Evolutionary conservation across 305 asterid species (phyloP).

Genomic region (Fraxinus angustifolia): DNA sequence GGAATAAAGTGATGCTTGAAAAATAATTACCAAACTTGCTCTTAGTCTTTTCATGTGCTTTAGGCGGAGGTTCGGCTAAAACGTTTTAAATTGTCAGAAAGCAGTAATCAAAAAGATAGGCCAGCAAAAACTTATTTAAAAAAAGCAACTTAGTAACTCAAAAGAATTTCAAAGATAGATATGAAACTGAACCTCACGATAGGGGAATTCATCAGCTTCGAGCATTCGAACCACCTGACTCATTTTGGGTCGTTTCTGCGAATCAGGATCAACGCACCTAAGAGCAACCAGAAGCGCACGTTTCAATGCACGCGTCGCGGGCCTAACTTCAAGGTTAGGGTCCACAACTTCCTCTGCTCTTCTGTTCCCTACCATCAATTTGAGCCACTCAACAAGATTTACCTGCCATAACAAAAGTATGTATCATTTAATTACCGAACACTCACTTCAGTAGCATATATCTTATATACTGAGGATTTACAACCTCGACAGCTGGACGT

Average conservation of each 20-base stretch:
- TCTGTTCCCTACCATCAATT: conserved; percentile 86
- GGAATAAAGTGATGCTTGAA: background rate
- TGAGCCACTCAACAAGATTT: conserved; percentile 96
- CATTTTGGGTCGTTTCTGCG: conserved; percentile 93
- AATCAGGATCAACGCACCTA: conserved; percentile 92
- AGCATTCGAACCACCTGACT: conserved; percentile 90
- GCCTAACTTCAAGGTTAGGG: conserved; percentile 66
- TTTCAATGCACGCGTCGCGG: conserved; percentile 71
- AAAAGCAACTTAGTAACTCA: background rate
- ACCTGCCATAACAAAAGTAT: conserved; percentile 47
- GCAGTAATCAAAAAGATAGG: background rate
- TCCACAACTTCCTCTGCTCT: conserved; percentile 95
- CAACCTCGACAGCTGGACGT: conserved; percentile 48
- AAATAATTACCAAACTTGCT: background rate
- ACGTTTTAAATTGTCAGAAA: background rate
- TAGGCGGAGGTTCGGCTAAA: background rate
- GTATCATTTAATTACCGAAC: background rate
- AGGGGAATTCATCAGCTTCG: conserved; percentile 77
- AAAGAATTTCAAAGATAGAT: conserved; percentile 4
- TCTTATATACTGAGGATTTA: background rate
- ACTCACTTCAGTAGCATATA: background rate
- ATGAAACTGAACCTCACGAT: conserved; percentile 55
- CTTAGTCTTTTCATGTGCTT: background rate
- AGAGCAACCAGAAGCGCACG: conserved; percentile 87
- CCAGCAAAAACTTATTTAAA: background rate